Conservation (phyloP, 2,329 filamentous ascomycete species). For the Dactylellina sp. region DNA sequence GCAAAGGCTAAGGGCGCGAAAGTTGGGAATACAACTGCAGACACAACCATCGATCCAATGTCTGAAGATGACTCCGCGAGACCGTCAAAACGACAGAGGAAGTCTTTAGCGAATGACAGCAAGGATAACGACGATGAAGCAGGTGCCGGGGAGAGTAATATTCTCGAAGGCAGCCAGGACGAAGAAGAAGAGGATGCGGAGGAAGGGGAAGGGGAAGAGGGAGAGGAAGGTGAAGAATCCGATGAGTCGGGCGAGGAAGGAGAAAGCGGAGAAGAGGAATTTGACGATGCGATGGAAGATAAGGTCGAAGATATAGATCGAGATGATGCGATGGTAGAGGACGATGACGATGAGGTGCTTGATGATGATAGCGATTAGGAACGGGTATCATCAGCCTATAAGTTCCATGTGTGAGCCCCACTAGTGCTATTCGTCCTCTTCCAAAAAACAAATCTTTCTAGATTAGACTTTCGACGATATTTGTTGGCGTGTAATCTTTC, state of each 20-base stretch:
- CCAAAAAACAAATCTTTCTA: neutral
- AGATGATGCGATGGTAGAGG: slow-evolving; percentile 37
- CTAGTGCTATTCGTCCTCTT: neutral
- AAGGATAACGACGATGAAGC: slow-evolving; percentile 29
- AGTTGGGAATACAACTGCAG: slow-evolving; percentile 24
- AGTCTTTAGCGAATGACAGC: slow-evolving; percentile 40
- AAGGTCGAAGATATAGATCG: slow-evolving; percentile 53
- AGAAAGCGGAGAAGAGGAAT: slow-evolving; percentile 19
- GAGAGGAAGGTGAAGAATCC: slow-evolving; percentile 61
- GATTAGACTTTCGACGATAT: neutral
- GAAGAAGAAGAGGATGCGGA: slow-evolving; percentile 57
- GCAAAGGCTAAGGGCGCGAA: slow-evolving; percentile 25
- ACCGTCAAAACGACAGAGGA: slow-evolving; percentile 46
- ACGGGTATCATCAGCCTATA: slow-evolving; percentile 11
- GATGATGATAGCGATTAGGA: slow-evolving; percentile 53
- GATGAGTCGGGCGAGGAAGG: slow-evolving; percentile 52
- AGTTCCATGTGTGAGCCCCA: slow-evolving; percentile 3
- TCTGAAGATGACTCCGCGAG: slow-evolving; percentile 50
- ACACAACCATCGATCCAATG: slow-evolving; percentile 41
- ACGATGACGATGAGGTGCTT: slow-evolving; percentile 46
- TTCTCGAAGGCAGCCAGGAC: slow-evolving; percentile 49
- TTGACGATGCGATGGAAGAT: slow-evolving; percentile 51
- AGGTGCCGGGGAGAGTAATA: slow-evolving; percentile 35
- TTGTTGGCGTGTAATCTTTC: neutral
- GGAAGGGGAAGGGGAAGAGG: slow-evolving; percentile 57